Evolutionary conservation across 805 yeast genomes (phyloP), one percentile per base, ranked within the genome.

Genomic region (Candida boleticola): DNA sequence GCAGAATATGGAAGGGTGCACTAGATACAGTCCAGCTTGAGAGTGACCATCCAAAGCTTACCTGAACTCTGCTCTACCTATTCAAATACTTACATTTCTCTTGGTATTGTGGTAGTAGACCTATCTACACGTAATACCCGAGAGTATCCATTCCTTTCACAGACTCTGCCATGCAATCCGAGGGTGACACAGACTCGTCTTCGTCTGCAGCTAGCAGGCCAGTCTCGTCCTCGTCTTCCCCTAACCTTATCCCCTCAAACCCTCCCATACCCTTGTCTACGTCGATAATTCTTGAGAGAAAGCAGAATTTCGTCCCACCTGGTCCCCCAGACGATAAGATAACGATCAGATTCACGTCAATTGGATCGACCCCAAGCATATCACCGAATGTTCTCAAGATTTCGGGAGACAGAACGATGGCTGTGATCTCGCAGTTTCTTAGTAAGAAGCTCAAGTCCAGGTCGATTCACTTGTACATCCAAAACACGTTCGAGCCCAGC

Each of bases 291-390:
- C 23, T 39, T n/a, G 27, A 33, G 13, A 22, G 21, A 18, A n/a
- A n/a, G n/a, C 17, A 19, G 4, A 18, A 29, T n/a, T 17, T 29
- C 4, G 14, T n/a, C 9, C 38, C 38, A 13, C 19, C 25, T 17
- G 17, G 6, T 3, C 38, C 38, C n/a, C 36, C 34, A 16, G 37
- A 30, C 3, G 45, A 33, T 5, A 74, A 71, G 49, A 60, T 80
- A 13, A 69, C 76, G 1, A 61, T 81, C 6, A 58, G 86, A 27
- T 77, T 83, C 51, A 77, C 74, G 46, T 74, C 87, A 1, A 76
- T 82, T 26, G 87, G 87, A 0, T 73, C 84, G 0, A 68, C 80
- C 0, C 74, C 76, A 1, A 62, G 65, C 3, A 61, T 82, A 3
- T 61, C 54, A 1, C 85, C 85, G 0, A 61, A 67, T 2, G 65